Evolutionary conservation across 179 eudicot species (phyloP).

Genomic region (Monotropa hypopitys): DNA sequence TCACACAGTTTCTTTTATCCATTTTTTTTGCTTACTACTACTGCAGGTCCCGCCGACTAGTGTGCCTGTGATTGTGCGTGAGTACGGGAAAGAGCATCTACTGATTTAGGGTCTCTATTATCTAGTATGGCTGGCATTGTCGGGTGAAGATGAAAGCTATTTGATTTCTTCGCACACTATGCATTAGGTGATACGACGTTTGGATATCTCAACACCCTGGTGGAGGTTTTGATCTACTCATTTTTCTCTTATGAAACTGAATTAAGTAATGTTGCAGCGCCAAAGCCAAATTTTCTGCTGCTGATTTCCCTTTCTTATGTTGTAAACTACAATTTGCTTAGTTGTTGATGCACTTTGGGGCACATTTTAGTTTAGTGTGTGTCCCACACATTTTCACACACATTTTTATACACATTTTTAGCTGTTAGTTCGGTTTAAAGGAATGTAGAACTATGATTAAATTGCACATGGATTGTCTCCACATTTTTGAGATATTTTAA

Average conservation of each 20-base stretch:
- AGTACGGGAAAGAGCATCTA: conserved; percentile 70
- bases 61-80: conserved; percentile 93
- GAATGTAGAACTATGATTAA: no score
- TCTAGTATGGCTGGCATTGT: neutral
- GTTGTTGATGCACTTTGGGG: conserved; percentile 2
- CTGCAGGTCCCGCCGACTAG: conserved; percentile 86
- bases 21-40: conserved; percentile 8
- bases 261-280: neutral
- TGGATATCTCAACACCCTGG: neutral
- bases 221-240: neutral
- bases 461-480: no score
- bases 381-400: no score
- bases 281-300: neutral
- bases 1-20: neutral
- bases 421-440: no score
- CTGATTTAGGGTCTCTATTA: conserved; percentile 39
- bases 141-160: neutral
- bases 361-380: no score
- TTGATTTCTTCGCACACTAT: neutral
- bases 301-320: neutral
- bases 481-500: no score
- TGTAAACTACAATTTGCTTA: neutral
- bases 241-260: neutral
- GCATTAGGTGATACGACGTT: neutral
- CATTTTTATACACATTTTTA: no score